Base-by-base conservation (phyloP, 441 rosid species). In the Daphne laureola region DNA sequence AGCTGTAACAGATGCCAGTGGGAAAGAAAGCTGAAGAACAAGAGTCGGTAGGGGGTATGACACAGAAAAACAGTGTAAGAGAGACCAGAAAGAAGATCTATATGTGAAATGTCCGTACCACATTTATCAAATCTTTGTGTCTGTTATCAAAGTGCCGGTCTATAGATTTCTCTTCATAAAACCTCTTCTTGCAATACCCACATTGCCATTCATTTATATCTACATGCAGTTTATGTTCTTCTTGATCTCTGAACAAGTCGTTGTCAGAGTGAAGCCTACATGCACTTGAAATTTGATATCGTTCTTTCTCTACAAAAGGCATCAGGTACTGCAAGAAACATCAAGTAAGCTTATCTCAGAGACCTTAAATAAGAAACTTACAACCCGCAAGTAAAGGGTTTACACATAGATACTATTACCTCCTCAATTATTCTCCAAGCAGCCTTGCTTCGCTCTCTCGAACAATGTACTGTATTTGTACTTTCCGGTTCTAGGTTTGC, bases 381-480 rank as follows among this genome's bases (percentile, higher is more conserved):
- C 7, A 59, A 8, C 17, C 16, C 43, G 14, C 31, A 42, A 35
- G 31, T 13, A 43, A 35, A 15, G 50, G 49, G 46, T 13, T 9
- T 12, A 26, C 62, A 35, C 26, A 38, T 5, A 35, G 18, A 21
- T 17, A 8, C 3, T 2, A 14, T 49, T 65, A 80, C 86, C 79
- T 75, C 79, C 55, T 75, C 55, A 23, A 80, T 62, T 43, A 77
- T 55, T 46, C 67, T 63, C 69, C 81, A 67, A 27, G 83, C 83
- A 14, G 71, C 65, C 52, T 76, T 73, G 62, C 83, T 77, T 48
- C 83, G 70, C 65, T 73, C 79, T 62, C 83, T 73, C 21, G 78
- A 80, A 67, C 86, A 80, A 55, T 75, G 79, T 40, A 73, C 57
- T 58, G 64, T 67, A 67, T 64, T 82, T 43, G 59, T 51, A 73